phyloP scores from a whole-genome alignment of 164 flowering plant genomes.

The Dillenia turbinata region DNA sequence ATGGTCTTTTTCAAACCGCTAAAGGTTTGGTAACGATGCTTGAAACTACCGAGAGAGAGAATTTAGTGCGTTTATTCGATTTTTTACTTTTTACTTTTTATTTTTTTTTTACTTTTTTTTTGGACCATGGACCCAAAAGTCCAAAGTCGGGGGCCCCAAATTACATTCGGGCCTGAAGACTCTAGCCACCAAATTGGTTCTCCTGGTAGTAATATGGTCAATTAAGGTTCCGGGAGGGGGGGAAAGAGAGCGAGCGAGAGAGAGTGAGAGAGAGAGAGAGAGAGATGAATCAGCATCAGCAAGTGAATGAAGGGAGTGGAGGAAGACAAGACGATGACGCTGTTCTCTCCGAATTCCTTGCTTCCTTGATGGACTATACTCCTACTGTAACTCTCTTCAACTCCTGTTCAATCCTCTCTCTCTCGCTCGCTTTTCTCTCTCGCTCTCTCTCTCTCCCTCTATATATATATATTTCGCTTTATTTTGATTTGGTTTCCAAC shows the following conservation, averaged over 20 bases:
- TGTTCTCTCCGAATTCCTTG: slow-evolving; percentile 73
- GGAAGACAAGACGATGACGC: slow-evolving; percentile 76
- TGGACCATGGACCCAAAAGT: too few species aligned
- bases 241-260: slow-evolving; percentile 1
- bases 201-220: too few species aligned
- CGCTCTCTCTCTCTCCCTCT: neutral
- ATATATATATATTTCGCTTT: neutral
- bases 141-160: too few species aligned
- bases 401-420: neutral
- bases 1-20: too few species aligned
- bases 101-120: too few species aligned
- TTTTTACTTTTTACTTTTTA: too few species aligned
- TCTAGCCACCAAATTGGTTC: too few species aligned
- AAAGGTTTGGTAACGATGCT: too few species aligned
- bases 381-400: slow-evolving; percentile 53
- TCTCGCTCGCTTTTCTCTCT: neutral
- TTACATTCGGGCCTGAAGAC: too few species aligned
- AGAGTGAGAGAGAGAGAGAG: slow-evolving; percentile 3
- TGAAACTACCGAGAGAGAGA: too few species aligned
- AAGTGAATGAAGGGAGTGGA: slow-evolving; percentile 46
- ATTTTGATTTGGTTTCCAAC: neutral
- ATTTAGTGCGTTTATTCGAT: too few species aligned
- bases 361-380: slow-evolving; percentile 87
- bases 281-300: slow-evolving; percentile 40
- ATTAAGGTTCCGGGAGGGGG: too few species aligned